Evolutionary conservation across 495 filamentous ascomycete genomes (phyloP).

Genomic region (Hyaloscypha variabilis): DNA sequence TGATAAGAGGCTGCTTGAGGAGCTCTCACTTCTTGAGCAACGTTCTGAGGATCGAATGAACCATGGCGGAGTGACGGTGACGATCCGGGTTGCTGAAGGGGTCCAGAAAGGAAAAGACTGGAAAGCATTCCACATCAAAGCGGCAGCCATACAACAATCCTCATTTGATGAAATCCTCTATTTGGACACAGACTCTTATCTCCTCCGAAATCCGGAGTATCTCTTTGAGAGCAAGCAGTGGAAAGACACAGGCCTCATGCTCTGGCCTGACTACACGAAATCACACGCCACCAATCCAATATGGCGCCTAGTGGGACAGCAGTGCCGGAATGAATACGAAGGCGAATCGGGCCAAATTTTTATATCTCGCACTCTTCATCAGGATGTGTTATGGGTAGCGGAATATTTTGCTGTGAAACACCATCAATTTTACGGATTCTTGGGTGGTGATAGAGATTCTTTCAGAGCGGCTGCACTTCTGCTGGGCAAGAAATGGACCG

Average conservation of each 20-base stretch:
- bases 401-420: not conserved
- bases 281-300: slow-evolving; percentile 5
- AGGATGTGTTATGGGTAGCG: not conserved
- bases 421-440: not conserved
- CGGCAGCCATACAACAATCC: not conserved
- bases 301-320: not conserved
- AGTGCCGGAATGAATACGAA: slow-evolving; percentile 5
- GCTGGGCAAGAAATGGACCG: slow-evolving; percentile 3
- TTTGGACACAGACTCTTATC: slow-evolving; percentile 9
- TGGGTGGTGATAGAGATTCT: slow-evolving; percentile 10
- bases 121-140: slow-evolving; percentile 10
- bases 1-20: not conserved
- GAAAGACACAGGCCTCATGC: slow-evolving; percentile 5
- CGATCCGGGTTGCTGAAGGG: not conserved
- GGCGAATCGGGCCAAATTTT: slow-evolving; percentile 8
- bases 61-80: not conserved
- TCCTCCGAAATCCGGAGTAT: slow-evolving; percentile 3
- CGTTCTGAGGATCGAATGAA: not conserved
- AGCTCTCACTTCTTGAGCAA: not conserved
- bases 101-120: not conserved
- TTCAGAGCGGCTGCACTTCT: slow-evolving; percentile 6
- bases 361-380: slow-evolving; percentile 1
- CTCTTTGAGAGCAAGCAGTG: slow-evolving; percentile 5
- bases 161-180: slow-evolving; percentile 11
- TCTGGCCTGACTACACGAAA: slow-evolving; percentile 5